Conservation (phyloP, 345 rosid genomes). For the Dipteronia dyeriana region DNA sequence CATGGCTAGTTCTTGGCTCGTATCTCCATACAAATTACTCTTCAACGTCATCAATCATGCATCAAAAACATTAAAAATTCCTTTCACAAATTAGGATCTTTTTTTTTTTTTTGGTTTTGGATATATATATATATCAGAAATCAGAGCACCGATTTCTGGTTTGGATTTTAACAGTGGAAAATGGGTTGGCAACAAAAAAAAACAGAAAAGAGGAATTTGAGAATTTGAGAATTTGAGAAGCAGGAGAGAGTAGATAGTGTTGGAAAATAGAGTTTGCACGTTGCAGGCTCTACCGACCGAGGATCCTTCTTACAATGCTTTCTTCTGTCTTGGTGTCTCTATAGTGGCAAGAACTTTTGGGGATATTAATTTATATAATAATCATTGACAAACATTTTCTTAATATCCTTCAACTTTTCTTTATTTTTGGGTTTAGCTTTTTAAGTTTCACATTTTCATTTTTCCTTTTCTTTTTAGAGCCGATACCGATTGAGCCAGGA, state of each 20-base stretch:
- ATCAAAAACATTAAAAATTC: conserved; percentile 4
- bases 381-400: neutral
- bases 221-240: neutral
- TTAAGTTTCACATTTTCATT: neutral
- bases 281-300: conserved; percentile 22
- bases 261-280: conserved; percentile 17
- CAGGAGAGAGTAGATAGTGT: neutral
- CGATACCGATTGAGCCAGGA: no score
- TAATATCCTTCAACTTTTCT: neutral
- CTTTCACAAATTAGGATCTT: neutral
- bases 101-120: no score
- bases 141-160: neutral
- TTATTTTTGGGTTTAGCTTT: neutral
- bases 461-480: no score
- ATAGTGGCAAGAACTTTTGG: conserved; percentile 2
- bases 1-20: conserved; percentile 33
- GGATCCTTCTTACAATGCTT: conserved; percentile 12
- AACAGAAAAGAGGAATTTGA: neutral
- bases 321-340: conserved; percentile 23
- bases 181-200: conserved; percentile 27
- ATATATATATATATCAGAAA: no score
- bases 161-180: conserved; percentile 18
- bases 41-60: conserved; percentile 17
- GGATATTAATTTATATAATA: neutral
- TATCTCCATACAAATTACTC: conserved; percentile 10